Conservation (phyloP, 108 stramenopile genomes). For the Fragilaria crotonensis region DNA sequence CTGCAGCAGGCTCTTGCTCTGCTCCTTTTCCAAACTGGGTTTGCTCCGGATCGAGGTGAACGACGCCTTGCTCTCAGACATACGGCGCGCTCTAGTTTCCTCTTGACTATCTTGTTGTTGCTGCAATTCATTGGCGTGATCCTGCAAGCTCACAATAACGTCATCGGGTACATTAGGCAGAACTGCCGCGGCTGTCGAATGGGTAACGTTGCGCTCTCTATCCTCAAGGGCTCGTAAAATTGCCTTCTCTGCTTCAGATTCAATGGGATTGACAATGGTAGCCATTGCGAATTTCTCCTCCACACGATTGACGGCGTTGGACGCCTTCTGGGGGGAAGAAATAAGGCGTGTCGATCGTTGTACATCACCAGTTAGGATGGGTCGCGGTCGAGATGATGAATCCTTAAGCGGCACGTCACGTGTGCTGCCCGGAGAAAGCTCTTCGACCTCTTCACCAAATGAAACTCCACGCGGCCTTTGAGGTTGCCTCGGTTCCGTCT, state of each 20-base stretch:
- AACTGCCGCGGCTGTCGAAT: not conserved
- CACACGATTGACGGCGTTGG: too few species aligned
- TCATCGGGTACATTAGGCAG: conserved; percentile 6
- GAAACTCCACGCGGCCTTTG: too few species aligned
- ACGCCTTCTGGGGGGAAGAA: too few species aligned
- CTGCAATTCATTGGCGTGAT: not conserved
- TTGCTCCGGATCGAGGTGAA: not conserved
- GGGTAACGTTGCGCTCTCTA: not conserved
- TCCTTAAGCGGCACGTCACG: too few species aligned
- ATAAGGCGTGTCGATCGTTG: too few species aligned
- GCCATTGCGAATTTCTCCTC: too few species aligned
- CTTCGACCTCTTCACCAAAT: too few species aligned
- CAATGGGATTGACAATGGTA: conserved; percentile 3
- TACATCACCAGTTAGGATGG: too few species aligned
- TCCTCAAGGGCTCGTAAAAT: conserved; percentile 3
- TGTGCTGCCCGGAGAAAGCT: too few species aligned
- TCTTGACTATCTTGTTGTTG: not conserved
- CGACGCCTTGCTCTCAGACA: not conserved
- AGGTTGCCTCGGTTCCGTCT: not conserved
- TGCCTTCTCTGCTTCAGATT: conserved; percentile 10
- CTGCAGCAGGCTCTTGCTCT: not conserved
- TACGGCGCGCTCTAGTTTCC: not conserved
- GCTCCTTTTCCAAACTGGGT: not conserved
- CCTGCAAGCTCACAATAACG: not conserved
- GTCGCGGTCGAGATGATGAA: too few species aligned